Conservation (phyloP, 257 asterid species). For the Nicotiana obtusifolia region DNA sequence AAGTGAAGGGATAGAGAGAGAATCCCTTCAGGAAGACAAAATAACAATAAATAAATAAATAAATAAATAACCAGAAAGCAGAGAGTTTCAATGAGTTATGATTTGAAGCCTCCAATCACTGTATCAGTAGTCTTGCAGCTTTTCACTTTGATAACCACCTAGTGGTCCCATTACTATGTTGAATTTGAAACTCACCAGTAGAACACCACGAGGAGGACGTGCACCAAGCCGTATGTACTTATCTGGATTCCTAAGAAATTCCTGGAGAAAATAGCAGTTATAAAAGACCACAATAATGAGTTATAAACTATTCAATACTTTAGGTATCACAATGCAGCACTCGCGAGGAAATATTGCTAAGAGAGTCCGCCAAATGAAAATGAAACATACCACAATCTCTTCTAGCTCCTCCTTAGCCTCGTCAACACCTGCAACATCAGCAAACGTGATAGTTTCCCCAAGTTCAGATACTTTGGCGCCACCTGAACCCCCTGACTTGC, state of each 20-base stretch:
- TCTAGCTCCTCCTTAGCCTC: slow-evolving; percentile 99
- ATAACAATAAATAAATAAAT: no score
- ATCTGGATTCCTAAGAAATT: slow-evolving; percentile 93
- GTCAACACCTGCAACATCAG: slow-evolving; percentile 99
- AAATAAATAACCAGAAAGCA: neutral
- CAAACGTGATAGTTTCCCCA: slow-evolving; percentile 76
- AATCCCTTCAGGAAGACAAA: neutral
- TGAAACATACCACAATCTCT: slow-evolving; percentile 82
- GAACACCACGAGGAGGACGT: slow-evolving; percentile 99
- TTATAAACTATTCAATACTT: neutral
- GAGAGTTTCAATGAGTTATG: neutral
- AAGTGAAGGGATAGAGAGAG: neutral
- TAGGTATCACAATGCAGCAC: neutral
- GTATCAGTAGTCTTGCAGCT: neutral
- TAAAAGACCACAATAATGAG: neutral
- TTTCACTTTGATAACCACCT: neutral
- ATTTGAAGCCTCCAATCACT: neutral
- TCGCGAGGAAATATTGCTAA: neutral
- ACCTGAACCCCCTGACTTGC: slow-evolving; percentile 74
- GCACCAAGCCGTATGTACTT: slow-evolving; percentile 87
- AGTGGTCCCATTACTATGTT: slow-evolving; percentile 4
- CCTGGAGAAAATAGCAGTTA: slow-evolving; percentile 47
- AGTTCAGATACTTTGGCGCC: slow-evolving; percentile 76
- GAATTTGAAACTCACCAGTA: slow-evolving; percentile 64
- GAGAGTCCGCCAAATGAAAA: neutral